A percentile compares a stretch with the other conserved stretches of the same genome.
Evolutionary conservation across 257 asterid genomes (phyloP).

Genomic region (Anisodus acutangulus): DNA sequence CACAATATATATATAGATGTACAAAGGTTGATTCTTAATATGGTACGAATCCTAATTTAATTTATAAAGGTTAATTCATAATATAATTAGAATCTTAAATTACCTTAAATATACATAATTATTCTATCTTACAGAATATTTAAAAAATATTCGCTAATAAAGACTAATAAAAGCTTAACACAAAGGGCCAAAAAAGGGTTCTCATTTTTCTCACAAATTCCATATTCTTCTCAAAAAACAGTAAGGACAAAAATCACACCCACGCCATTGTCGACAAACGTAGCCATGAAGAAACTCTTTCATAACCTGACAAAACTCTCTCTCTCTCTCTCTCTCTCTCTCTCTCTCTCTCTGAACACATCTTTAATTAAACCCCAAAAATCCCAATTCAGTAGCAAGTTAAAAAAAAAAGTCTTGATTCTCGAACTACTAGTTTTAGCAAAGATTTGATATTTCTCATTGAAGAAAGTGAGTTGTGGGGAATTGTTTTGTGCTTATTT

Average conservation of each 20-base stretch:
- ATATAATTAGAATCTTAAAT: too few relatives aligned
- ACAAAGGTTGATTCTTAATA: too few relatives aligned
- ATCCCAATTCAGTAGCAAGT: background rate
- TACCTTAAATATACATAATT: too few relatives aligned
- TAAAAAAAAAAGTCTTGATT: conserved; percentile 18
- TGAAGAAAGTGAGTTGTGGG: conserved; percentile 21
- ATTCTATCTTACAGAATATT: too few relatives aligned
- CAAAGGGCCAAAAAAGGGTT: conserved; percentile 21
- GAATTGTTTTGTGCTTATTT: conserved; percentile 36
- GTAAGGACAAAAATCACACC: conserved; percentile 48
- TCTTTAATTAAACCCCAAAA: conserved; percentile 7
- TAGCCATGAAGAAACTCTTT: conserved; percentile 49
- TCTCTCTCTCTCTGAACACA: conserved; percentile 25
- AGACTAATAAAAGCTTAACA: conserved; percentile 30
- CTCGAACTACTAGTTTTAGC: background rate
- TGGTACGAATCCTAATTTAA: too few relatives aligned
- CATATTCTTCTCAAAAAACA: conserved; percentile 51
- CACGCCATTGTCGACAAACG: conserved; percentile 63
- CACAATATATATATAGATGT: too few relatives aligned
- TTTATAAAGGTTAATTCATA: too few relatives aligned
- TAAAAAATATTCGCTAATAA: too few relatives aligned
- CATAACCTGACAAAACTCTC: conserved; percentile 28
- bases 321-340: conserved; percentile 26
- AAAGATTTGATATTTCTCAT: background rate
- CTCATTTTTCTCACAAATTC: conserved; percentile 83